Conservation (phyloP, 257 asterid genomes). For the Solanum commersonii region DNA sequence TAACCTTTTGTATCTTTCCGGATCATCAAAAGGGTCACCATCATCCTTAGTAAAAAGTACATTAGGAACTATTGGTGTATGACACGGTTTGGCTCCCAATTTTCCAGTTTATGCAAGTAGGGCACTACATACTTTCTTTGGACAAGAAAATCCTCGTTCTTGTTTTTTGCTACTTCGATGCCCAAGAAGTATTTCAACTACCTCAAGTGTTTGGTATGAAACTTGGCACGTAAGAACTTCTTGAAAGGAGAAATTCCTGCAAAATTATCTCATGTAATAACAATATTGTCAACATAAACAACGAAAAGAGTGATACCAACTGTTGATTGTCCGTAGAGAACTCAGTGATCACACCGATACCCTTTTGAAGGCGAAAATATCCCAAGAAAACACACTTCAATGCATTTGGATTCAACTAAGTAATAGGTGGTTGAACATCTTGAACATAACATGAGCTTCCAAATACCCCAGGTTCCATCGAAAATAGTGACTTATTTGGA, state of each 20-base stretch:
- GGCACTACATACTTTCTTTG: background rate
- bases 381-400: background rate
- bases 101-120: background rate
- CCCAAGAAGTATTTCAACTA: background rate
- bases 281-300: background rate
- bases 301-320: background rate
- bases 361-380: background rate
- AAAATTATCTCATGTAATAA: background rate
- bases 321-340: background rate
- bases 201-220: background rate
- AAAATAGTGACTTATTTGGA: background rate
- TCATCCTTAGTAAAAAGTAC: background rate
- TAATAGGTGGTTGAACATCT: background rate
- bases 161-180: background rate
- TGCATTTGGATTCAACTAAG: background rate
- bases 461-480: background rate
- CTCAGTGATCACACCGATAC: background rate
- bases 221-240: background rate
- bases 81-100: background rate
- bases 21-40: background rate
- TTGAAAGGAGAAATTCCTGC: background rate
- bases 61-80: background rate
- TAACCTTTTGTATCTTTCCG: background rate
- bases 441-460: background rate
- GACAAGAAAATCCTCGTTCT: background rate